Evolutionary conservation across 129 eudicot genomes (phyloP), one percentile per base, ranked within the genome.

Genomic region (Lonicera japonica): DNA sequence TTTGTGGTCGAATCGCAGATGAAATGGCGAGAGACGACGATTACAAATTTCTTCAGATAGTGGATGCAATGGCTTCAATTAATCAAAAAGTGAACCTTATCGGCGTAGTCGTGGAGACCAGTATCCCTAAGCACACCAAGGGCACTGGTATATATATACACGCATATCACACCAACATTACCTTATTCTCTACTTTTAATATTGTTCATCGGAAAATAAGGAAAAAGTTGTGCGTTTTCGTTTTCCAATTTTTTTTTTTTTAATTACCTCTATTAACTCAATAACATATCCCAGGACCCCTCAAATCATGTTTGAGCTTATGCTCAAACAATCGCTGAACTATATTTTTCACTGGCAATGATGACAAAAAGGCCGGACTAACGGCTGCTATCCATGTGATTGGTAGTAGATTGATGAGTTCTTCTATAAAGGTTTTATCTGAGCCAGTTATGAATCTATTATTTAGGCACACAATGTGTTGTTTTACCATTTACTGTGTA

Each of bases 101-200:
- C 29, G 97, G 89, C 41, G 79, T 90, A 13, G 85, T 86, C 58
- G 56, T 74, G 43, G 92, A 86, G 61, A 63, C 70, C 39, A 68
- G 83, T 55, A 23, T 86, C 41, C 80, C 97, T 21, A 90, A 79
- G 59, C 69, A 65, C 18, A 58, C 76, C 76, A 86, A 67, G 64
- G 95, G 97, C 83, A 80, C 97, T 21, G 97, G 97, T 89, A 68
- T 43, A 43, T 43, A n/a, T n/a, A n/a, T n/a, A n/a, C n/a, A n/a
- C n/a, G n/a, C n/a, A n/a, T n/a, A n/a, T n/a, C n/a, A n/a, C n/a
- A 14, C 50, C 16, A 4, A 1, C 50, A 8, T 11, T 43, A 2
- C 16, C 50, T 43, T 10, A 43, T 43, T 43, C 3, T 11, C 50
- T n/a, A n/a, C 50, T 43, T 4, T 1, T 10, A 43, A 43, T 43